Evolutionary conservation across 805 yeast genomes (phyloP).

Genomic region (Saitoella complicata): DNA sequence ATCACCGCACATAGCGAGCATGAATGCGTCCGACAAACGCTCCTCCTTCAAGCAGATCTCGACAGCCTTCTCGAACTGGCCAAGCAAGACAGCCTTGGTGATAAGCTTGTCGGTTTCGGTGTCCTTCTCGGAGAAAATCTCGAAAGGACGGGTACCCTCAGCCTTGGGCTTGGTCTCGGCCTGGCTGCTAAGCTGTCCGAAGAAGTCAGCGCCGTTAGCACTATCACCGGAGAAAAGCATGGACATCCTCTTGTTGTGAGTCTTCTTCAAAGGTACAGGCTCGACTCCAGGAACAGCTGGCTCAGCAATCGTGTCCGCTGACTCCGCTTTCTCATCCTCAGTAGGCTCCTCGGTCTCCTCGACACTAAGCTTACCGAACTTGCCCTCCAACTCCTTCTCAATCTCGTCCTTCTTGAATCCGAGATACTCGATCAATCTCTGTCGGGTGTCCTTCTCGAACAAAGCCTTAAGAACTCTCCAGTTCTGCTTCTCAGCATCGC

Average conservation of each 20-base stretch:
- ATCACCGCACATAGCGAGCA: constrained; percentile 53
- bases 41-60: constrained; percentile 46
- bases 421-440: constrained; percentile 13
- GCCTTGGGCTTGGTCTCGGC: neutral
- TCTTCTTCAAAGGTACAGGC: constrained; percentile 2
- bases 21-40: constrained; percentile 59
- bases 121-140: neutral
- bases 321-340: constrained; percentile 12
- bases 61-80: constrained; percentile 52
- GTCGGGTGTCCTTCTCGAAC: constrained; percentile 20
- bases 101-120: constrained; percentile 15
- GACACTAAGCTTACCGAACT: constrained; percentile 5
- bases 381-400: constrained; percentile 6
- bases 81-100: constrained; percentile 37
- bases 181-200: too few species aligned
- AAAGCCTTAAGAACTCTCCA: constrained; percentile 22
- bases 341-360: constrained; percentile 8
- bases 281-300: too few species aligned
- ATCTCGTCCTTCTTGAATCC: constrained; percentile 8
- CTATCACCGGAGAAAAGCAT: too few species aligned
- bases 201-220: too few species aligned
- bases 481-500: constrained; percentile 17
- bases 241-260: neutral
- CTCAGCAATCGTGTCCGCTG: too few species aligned
- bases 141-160: neutral